phyloP scores from a whole-genome alignment of 805 yeast species.

The Yarrowia bubula region DNA sequence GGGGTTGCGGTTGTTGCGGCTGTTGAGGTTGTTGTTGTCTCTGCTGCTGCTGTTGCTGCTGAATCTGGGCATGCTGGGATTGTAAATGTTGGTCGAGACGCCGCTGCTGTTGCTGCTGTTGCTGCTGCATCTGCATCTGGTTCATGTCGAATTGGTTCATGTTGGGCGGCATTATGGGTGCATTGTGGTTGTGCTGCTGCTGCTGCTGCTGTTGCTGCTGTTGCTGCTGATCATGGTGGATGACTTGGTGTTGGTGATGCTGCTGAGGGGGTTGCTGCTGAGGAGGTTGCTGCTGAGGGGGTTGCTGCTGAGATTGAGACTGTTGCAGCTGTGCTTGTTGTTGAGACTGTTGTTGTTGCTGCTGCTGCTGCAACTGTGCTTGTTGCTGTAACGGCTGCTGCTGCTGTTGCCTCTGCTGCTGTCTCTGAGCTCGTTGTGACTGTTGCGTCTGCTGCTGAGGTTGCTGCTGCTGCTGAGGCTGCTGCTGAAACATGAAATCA shows the following conservation, averaged over 20 bases:
- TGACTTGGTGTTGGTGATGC: not conserved
- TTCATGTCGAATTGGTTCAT: slow-evolving; percentile 10
- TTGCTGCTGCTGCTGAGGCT: slow-evolving; percentile 7
- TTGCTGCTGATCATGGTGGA: not conserved
- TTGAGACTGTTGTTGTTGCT: not conserved
- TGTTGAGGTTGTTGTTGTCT: slow-evolving; percentile 11
- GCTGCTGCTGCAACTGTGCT: not conserved
- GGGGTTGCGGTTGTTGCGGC: slow-evolving; percentile 6
- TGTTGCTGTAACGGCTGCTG: not conserved
- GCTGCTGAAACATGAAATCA: slow-evolving; percentile 18
- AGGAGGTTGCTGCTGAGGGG: not conserved
- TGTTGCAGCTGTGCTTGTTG: not conserved
- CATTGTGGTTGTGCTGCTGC: slow-evolving; percentile 10
- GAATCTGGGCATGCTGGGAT: too few relatives aligned
- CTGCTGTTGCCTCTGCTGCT: not conserved
- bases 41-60: slow-evolving; percentile 24
- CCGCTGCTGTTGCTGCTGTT: slow-evolving; percentile 18
- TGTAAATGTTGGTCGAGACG: slow-evolving; percentile 26
- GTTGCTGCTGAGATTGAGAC: not conserved
- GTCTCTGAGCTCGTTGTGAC: not conserved
- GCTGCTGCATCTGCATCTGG: slow-evolving; percentile 22
- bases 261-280: not conserved
- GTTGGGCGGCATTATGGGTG: slow-evolving; percentile 1
- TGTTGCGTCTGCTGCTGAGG: not conserved
- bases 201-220: not conserved